Evolutionary conservation across 1,284 basidiomycete genomes (phyloP), one percentile per base, ranked within the genome.

Genomic region (Trichosporon ovoides): DNA sequence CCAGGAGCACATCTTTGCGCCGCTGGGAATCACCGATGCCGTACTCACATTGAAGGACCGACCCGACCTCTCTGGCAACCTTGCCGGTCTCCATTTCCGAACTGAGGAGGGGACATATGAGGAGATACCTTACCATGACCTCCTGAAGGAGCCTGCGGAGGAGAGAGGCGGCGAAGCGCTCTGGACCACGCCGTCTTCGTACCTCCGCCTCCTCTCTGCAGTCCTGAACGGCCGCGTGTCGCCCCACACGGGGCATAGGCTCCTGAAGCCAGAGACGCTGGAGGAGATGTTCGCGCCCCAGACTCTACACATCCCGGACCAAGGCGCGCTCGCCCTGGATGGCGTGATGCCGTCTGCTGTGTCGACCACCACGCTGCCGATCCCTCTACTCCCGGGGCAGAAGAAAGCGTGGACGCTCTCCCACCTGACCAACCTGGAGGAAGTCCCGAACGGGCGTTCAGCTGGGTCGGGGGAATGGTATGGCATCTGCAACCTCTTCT

Each of bases 331-430:
- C 9, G 62, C 55, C 1, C 50, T 48, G 14, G 50, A 62, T 11
- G 58, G 36, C 9, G 40, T 35, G 7, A 7, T 54, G 3, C 19
- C 28, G 7, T 35, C 37, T n/a, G 60, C 60, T 0, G 53, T 43
- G 28, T 35, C 38, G 7, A 53, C 52, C 9, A 9, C 22, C 14
- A 34, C 38, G 9, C 28, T 16, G 33, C n/a, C 7, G 1, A 48
- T 67, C 11, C 51, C 52, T 19, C 49, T 67, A 22, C 53, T 65
- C 34, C 35, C 13, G n/a, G 12, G 36, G 4, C 38, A 60, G 53
- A 35, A 43, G 33, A 66, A 66, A 38, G 66, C 62, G 9, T 67
- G 64, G 64, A 64, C 62, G 19, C 55, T 67, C 33, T 62, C 60
- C 1, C 62, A 63, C 58, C 56, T 67, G 12, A 34, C 62, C 18